Evolutionary conservation across 805 yeast genomes (phyloP), one percentile per base, ranked within the genome.

Genomic region (Candida xyloterini): DNA sequence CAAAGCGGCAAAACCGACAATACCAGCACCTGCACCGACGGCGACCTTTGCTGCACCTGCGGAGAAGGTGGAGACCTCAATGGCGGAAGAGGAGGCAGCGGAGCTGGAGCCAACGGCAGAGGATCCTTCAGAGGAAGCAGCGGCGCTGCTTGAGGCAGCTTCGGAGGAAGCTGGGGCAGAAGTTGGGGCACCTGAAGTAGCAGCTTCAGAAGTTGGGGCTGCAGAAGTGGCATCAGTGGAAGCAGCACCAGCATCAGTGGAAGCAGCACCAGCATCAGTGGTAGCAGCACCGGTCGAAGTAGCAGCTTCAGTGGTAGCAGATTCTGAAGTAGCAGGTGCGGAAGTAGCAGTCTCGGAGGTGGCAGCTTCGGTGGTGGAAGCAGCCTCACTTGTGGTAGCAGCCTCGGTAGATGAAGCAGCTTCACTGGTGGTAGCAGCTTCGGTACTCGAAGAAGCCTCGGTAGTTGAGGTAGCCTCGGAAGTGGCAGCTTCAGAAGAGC

Each of bases 241-340:
- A 7, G 25, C 4, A 41, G 33, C 35, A 21, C 35, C 43, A 24
- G 38, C 45, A 39, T 35, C 33, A 9, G 41, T 32, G 18, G 39
- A 40, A 3, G 33, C 13, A 26, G 30, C n/a, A 15, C 23, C 23
- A 11, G 29, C 28, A 23, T 15, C 15, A 28, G 23, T 6, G 5
- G 16, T 20, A 7, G 47, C 33, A 41, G 33, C 35, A 21, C 35
- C 43, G 24, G 38, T 45, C 38, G 38, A 33, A 10, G 41, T 33
- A 23, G 39, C 7, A 8, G 28, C 28, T 4, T 5, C 26, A 10
- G 39, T 10, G 15, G 37, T n/a, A 10, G 38, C 20, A 15, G 48
- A 38, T 24, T 55, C 47, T 46, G 57, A 57, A n/a, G 37, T 28
- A 7, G 67, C 15, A 13, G 38, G n/a, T n/a, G 30, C 37, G 30